Base-by-base conservation (phyloP, 352 stramenopile species). In the Globisporangium sylvaticum region DNA sequence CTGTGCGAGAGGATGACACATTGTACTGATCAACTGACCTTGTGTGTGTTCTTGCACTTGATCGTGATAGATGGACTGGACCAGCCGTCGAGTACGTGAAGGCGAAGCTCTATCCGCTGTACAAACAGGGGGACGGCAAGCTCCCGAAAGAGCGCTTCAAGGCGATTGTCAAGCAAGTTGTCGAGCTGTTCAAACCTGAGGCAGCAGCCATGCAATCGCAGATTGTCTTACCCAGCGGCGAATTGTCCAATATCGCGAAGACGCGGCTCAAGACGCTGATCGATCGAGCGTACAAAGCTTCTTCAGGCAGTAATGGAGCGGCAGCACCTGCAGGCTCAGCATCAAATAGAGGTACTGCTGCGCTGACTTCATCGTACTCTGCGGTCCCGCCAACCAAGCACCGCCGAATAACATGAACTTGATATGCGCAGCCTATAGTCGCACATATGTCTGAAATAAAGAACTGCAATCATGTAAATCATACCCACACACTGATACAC, bases 121-220 rank as follows among this genome's bases (percentile, higher is more conserved):
- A 93, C 75, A 92, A 92, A 31, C 71, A 87, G 20, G 76, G 67
- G 39, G 73, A 73, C 22, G 79, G 81, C 2, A 78, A 80, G 18
- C 76, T 95, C 58, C 82, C 85, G 4, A 86, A 88, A 68, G 87
- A 95, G 31, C 78, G 76, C 0, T 95, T 92, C 67, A 95, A 92
- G 57, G 48, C 60, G n/a, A 87, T 95, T 32, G 84, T 92, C 2
- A 92, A 90, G 67, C 70, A 90, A 67, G 84, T 91, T 7, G 50
- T 77, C 5, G 65, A 82, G 12, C 39, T 82, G 25, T 95, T 95
- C 67, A 75, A 76, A 5, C 57, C 70, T 25, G 85, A 95, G 67
- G 76, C 80, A n/a, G 64, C 64, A 6, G 65, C 70, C 9, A 87
- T 91, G 76, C 77, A 92, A 66, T 93, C 85, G 54, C 60, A 73